These are phyloP conservation scores for Schizonepeta tenuifolia DNA, from an alignment of 257 asterid genomes.

Conservation along the genomic window DNA sequence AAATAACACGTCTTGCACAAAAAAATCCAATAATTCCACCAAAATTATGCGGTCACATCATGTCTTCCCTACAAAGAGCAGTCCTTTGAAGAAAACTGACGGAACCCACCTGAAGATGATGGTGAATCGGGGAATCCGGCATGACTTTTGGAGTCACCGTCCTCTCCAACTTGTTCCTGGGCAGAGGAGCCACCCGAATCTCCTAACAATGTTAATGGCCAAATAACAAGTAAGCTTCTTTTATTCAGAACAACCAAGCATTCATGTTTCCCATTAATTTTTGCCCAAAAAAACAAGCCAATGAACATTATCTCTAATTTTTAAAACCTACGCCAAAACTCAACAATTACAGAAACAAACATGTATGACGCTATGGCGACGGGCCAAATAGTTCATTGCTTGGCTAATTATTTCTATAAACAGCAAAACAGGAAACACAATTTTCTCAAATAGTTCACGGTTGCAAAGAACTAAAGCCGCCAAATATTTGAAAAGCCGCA, in stretches of 20 bases:
- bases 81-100: constrained; percentile 98
- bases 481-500: neutral
- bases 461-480: neutral
- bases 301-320: neutral
- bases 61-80: constrained; percentile 97
- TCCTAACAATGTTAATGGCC: constrained; percentile 52
- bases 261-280: neutral
- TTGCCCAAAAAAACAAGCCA: neutral
- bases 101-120: constrained; percentile 99
- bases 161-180: constrained; percentile 77
- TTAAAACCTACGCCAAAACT: constrained; percentile 10
- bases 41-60: constrained; percentile 87
- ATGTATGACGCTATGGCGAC: too few relatives aligned
- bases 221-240: constrained; percentile 21
- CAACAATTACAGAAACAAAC: neutral
- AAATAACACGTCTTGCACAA: constrained; percentile 77
- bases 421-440: neutral
- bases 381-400: too few relatives aligned
- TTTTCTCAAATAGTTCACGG: neutral
- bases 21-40: constrained; percentile 82
- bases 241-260: neutral
- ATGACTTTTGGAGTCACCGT: constrained; percentile 59
- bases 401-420: neutral
- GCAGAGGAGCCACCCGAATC: constrained; percentile 76
- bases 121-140: constrained; percentile 86